These are phyloP conservation scores for Thielaviopsis euricoi DNA, from an alignment of 2,329 filamentous ascomycete species.

Conservation along the genomic window DNA sequence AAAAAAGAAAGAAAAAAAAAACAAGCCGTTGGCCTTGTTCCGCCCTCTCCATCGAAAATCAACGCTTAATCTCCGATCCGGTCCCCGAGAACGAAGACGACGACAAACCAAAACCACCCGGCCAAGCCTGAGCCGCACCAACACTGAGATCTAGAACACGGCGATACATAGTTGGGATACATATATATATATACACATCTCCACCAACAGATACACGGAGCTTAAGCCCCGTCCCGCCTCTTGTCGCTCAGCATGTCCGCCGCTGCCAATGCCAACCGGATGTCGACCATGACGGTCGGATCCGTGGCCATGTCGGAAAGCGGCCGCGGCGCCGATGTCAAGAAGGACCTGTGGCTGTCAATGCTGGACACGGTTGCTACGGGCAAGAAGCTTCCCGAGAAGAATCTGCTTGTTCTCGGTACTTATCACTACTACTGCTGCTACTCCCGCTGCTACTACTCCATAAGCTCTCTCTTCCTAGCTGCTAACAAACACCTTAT, in stretches of 20 bases:
- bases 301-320: slow-evolving; percentile 20
- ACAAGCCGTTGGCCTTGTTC: neutral
- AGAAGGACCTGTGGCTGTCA: slow-evolving; percentile 85
- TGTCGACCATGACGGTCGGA: slow-evolving; percentile 41
- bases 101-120: too few relatives aligned
- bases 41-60: neutral
- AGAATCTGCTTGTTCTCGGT: slow-evolving; percentile 79
- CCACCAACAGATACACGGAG: neutral
- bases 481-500: neutral
- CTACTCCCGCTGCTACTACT: neutral
- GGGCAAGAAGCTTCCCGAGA: slow-evolving; percentile 77
- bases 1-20: neutral
- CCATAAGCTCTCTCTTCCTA: neutral
- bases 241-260: slow-evolving; percentile 24
- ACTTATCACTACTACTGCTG: slow-evolving; percentile 17
- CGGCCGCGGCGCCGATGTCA: slow-evolving; percentile 42
- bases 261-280: slow-evolving; percentile 32
- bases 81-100: neutral
- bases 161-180: neutral
- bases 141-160: too few relatives aligned
- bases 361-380: slow-evolving; percentile 84
- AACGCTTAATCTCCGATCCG: neutral
- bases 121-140: neutral
- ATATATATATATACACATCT: too few relatives aligned
- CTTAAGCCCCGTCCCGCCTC: neutral